Percentiles rank a stretch among this genome's conserved stretches.
phyloP scores from a whole-genome alignment of 495 filamentous ascomycete genomes.

The Trichoderma orchidacearum region DNA sequence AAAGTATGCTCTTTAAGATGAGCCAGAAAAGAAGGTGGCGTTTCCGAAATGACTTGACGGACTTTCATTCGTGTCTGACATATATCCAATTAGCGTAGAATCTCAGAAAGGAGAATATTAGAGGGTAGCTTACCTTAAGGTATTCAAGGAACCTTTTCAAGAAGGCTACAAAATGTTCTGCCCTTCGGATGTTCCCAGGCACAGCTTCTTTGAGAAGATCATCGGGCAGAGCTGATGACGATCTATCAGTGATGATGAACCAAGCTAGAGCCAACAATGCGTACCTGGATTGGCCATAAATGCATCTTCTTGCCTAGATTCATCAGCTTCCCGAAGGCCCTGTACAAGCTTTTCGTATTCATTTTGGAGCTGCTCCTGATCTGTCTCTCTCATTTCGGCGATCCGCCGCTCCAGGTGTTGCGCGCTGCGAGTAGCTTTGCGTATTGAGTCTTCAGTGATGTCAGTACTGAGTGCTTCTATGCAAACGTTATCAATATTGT shows the following conservation, averaged over 20 bases:
- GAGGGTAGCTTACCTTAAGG: conserved; percentile 45
- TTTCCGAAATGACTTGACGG: conserved; percentile 90
- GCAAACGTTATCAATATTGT: conserved; percentile 99
- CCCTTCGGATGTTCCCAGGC: conserved; percentile 88
- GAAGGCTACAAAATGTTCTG: conserved; percentile 94
- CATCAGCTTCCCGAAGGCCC: conserved; percentile 74
- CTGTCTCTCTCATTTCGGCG: conserved; percentile 79
- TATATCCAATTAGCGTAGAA: background rate
- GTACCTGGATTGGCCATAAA: conserved; percentile 87
- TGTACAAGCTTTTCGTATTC: conserved; percentile 96
- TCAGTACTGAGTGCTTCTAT: conserved; percentile 97
- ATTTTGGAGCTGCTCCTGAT: conserved; percentile 82
- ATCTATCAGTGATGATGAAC: background rate
- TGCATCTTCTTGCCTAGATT: conserved; percentile 79
- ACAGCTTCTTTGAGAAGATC: conserved; percentile 86
- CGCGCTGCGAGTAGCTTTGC: conserved; percentile 78
- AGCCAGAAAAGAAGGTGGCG: conserved; percentile 81
- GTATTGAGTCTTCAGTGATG: conserved; percentile 83
- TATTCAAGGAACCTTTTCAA: conserved; percentile 96
- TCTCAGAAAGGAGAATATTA: background rate
- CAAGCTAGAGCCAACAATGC: conserved; percentile 12
- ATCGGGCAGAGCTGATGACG: conserved; percentile 47
- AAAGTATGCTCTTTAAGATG: conserved; percentile 93
- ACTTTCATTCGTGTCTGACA: conserved; percentile 88
- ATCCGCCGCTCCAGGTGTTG: conserved; percentile 84